Conservation (phyloP, 345 rosid species). For the Populus euphratica region DNA sequence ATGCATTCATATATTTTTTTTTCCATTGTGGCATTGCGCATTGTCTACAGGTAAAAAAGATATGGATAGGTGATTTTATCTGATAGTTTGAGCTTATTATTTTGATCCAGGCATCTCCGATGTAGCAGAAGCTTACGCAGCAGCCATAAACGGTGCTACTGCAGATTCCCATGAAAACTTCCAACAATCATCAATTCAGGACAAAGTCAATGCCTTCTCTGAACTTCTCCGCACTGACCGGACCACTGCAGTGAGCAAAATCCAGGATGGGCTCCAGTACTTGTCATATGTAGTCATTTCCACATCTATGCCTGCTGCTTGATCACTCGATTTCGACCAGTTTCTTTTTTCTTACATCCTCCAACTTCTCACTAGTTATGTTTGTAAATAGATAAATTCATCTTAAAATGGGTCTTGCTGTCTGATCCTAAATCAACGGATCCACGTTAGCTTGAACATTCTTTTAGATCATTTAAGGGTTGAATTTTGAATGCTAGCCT, state of each 20-base stretch:
- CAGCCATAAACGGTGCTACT: slow-evolving; percentile 53
- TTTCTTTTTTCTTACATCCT: neutral
- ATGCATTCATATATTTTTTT: too few species aligned
- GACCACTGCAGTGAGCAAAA: slow-evolving; percentile 56
- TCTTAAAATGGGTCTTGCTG: neutral
- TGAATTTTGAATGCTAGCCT: slow-evolving; percentile 5
- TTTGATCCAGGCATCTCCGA: slow-evolving; percentile 71
- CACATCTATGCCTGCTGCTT: slow-evolving; percentile 53
- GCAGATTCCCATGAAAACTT: slow-evolving; percentile 47
- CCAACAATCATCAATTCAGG: slow-evolving; percentile 49
- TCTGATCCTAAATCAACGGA: neutral
- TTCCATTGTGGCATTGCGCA: too few species aligned
- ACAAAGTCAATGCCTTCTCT: slow-evolving; percentile 58
- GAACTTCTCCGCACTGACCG: slow-evolving; percentile 55
- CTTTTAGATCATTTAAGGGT: slow-evolving; percentile 1
- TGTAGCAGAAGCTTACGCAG: slow-evolving; percentile 73
- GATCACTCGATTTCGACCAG: neutral
- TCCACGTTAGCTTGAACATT: neutral
- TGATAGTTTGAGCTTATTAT: neutral
- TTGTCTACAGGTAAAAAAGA: too few species aligned
- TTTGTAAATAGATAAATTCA: slow-evolving; percentile 15
- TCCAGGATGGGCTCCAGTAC: slow-evolving; percentile 77
- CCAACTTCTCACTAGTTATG: neutral
- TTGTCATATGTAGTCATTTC: slow-evolving; percentile 65
- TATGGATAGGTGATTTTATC: neutral